phyloP scores from a whole-genome alignment of 495 filamentous ascomycete species.

The Aspergillus steynii region DNA sequence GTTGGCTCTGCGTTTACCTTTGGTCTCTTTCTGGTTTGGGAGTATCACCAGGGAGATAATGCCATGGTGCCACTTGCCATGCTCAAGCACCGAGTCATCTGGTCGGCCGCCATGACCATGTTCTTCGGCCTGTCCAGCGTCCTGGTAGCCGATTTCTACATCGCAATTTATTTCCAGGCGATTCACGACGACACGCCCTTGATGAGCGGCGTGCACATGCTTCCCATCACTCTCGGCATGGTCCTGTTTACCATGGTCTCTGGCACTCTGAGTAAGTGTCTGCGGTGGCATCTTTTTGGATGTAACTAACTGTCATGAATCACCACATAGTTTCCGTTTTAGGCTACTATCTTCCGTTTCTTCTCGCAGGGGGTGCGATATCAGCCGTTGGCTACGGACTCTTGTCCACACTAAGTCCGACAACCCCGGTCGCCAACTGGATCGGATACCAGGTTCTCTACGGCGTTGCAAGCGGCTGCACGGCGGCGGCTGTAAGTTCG shows the following conservation, averaged over 20 bases:
- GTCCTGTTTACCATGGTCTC: constrained; percentile 17
- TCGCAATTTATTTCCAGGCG: constrained; percentile 36
- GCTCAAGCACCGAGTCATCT: constrained; percentile 23
- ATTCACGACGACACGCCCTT: constrained; percentile 27
- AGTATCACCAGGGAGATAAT: constrained; percentile 41
- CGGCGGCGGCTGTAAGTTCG: constrained; percentile 18
- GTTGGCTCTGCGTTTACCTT: constrained; percentile 18
- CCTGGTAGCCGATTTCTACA: constrained; percentile 21
- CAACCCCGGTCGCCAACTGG: constrained; percentile 52
- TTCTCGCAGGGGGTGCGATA: constrained; percentile 52
- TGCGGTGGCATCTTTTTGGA: too few species aligned
- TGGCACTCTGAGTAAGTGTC: not conserved
- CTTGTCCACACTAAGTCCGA: constrained; percentile 52
- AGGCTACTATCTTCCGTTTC: constrained; percentile 46
- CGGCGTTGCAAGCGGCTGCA: constrained; percentile 33
- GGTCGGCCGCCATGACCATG: constrained; percentile 20
- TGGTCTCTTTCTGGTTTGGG: constrained; percentile 40
- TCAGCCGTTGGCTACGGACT: constrained; percentile 62
- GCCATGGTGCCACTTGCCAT: constrained; percentile 48
- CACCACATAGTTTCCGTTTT: too few species aligned
- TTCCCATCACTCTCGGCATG: constrained; percentile 40
- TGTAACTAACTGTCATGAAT: too few species aligned
- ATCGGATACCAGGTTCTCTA: constrained; percentile 64
- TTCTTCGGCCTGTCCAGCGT: constrained; percentile 19
- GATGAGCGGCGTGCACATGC: constrained; percentile 31